These are phyloP conservation scores for sweet orange (Citrus sinensis) DNA, from an alignment of 345 rosid species.

Conservation along the genomic window DVS_A1.0 CM039165.1:27240501-27241000, in stretches of 20 bases:
- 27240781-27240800: slow-evolving; percentile 63
- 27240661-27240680: neutral
- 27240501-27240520: slow-evolving; percentile 66
- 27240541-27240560: neutral
- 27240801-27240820: slow-evolving; percentile 69
- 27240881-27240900: neutral
- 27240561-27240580: neutral
- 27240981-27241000: slow-evolving; percentile 75
- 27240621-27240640: neutral
- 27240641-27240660: neutral
- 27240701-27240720: slow-evolving; percentile 59
- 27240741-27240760: slow-evolving; percentile 64
- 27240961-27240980: slow-evolving; percentile 67
- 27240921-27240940: slow-evolving; percentile 61
- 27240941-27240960: slow-evolving; percentile 55
- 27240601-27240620: neutral
- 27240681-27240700: slow-evolving; percentile 31
- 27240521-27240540: slow-evolving; percentile 16
- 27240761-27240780: slow-evolving; percentile 45
- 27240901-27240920: slow-evolving; percentile 36
- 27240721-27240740: slow-evolving; percentile 85
- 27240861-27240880: neutral
- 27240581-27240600: neutral
- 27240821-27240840: slow-evolving; percentile 87
- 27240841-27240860: neutral